Conservation (phyloP, 768 basidiomycete species). For the Xerocomellus dryophilus region DNA sequence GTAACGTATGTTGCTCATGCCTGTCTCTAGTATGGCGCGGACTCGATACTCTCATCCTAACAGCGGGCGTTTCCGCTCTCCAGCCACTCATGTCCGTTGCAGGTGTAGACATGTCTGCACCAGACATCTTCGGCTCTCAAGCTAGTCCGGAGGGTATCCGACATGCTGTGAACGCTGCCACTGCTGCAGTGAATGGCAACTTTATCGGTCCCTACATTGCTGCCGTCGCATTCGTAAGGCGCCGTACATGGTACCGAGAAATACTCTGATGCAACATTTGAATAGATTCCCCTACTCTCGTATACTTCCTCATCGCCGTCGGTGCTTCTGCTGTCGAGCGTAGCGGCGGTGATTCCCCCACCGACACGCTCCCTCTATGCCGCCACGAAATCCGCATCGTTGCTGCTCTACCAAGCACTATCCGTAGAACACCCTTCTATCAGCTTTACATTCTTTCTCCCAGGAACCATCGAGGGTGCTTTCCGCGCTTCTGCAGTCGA, state of each 20-base stretch:
- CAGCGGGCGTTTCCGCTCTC: slow-evolving; percentile 82
- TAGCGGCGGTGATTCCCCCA: slow-evolving; percentile 77
- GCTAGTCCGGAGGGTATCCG: slow-evolving; percentile 57
- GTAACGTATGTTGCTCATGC: background rate
- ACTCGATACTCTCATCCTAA: slow-evolving; percentile 77
- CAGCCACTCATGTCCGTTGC: slow-evolving; percentile 72
- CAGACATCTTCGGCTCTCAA: slow-evolving; percentile 33
- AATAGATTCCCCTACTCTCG: slow-evolving; percentile 73
- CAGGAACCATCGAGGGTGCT: slow-evolving; percentile 69
- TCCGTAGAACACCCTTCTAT: slow-evolving; percentile 77
- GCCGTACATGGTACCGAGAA: background rate
- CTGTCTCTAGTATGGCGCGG: slow-evolving; percentile 65
- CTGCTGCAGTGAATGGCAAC: slow-evolving; percentile 58
- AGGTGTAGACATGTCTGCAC: slow-evolving; percentile 42
- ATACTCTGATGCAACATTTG: background rate
- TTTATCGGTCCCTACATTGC: slow-evolving; percentile 67
- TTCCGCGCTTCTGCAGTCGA: slow-evolving; percentile 83
- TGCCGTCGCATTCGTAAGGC: slow-evolving; percentile 67
- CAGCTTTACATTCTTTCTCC: slow-evolving; percentile 58
- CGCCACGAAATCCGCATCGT: slow-evolving; percentile 77
- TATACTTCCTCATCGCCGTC: slow-evolving; percentile 64
- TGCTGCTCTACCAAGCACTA: slow-evolving; percentile 73
- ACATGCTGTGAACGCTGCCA: slow-evolving; percentile 52
- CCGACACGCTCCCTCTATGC: slow-evolving; percentile 84
- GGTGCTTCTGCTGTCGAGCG: slow-evolving; percentile 73